Evolutionary conservation across 768 basidiomycete species (phyloP), one percentile per base, ranked within the genome.

Genomic region (Russula griseocarnosa): DNA sequence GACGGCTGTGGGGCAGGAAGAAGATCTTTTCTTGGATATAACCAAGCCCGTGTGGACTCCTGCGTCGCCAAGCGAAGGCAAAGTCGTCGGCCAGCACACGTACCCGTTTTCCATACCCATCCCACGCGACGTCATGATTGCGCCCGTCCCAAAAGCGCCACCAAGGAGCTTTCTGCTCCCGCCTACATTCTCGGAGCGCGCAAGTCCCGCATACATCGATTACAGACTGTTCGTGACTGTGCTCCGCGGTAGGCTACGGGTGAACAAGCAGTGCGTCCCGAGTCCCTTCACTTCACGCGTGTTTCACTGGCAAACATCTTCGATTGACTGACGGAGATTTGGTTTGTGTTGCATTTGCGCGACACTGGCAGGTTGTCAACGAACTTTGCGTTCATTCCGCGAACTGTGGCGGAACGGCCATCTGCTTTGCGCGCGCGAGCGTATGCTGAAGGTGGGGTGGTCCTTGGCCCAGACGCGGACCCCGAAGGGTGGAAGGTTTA

Each of bases 191-290:
- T 56, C 61, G 0, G 65, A 86, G 70, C 75, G 81, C 30, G 82
- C 79, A 1, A 81, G 82, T 51, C 79, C 80, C 1, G 81, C 77
- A 18, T 84, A 83, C 65, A 76, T 86, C 58, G 83, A 85, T 61
- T 86, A 86, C 70, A 79, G 76, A 67, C 68, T 84, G 9, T 70
- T 77, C 16, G 80, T 82, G 28, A 84, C 78, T 1, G 71, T 85
- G 36, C 80, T 77, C 68, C 79, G 82, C 24, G 76, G 79, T 1
- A 71, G 77, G 20, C 71, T 86, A 61, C 79, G 75, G 66, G 77
- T 80, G 3, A 80, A 85, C 68, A 78, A 82, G 61, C 78, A 74
- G 84, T 85, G 62, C 32, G 74, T 61, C 1, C 26, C n/a, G 3
- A 36, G 36, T 32, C 46, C 46, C 60, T 28, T 34, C 16, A 36